These are phyloP conservation scores for Diaporthe vaccinii DNA, from an alignment of 2,329 filamentous ascomycete genomes.

Conservation along the genomic window DNA sequence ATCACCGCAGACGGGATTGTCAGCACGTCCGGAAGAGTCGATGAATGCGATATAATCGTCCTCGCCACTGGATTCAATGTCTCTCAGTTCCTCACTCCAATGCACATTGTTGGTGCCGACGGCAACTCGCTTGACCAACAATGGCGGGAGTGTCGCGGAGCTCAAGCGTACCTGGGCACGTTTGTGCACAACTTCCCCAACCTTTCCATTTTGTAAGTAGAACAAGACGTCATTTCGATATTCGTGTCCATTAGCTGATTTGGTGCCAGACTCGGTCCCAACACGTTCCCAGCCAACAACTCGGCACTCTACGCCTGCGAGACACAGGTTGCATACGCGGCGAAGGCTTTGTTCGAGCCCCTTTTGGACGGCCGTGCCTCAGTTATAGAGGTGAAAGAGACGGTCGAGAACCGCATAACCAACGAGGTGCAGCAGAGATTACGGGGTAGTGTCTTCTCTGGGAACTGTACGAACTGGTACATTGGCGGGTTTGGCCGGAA, in stretches of 20 bases:
- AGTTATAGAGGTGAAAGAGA: constrained; percentile 53
- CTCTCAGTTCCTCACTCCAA: constrained; percentile 46
- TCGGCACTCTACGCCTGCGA: constrained; percentile 44
- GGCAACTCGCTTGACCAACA: constrained; percentile 45
- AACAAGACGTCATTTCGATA: too few relatives aligned
- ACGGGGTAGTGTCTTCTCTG: constrained; percentile 51
- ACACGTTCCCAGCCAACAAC: constrained; percentile 42
- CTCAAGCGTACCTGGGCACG: constrained; percentile 50
- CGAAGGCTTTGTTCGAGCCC: constrained; percentile 44
- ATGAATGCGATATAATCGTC: constrained; percentile 47
- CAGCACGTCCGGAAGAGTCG: constrained; percentile 40
- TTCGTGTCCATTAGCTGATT: neutral
- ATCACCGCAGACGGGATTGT: constrained; percentile 47
- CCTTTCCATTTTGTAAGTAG: constrained; percentile 45
- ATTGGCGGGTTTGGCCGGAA: constrained; percentile 54
- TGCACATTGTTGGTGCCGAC: constrained; percentile 46
- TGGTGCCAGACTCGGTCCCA: constrained; percentile 43
- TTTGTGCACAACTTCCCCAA: constrained; percentile 50
- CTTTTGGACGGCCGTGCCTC: constrained; percentile 48
- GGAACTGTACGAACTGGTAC: constrained; percentile 58
- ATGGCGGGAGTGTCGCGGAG: constrained; percentile 47
- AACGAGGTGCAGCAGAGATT: constrained; percentile 51
- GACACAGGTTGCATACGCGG: constrained; percentile 41
- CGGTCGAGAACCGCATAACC: constrained; percentile 50
- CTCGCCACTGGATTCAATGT: constrained; percentile 48